Conservation (phyloP, 192 early-diverging fungal genomes). For the Backusella morwellensis region DNA sequence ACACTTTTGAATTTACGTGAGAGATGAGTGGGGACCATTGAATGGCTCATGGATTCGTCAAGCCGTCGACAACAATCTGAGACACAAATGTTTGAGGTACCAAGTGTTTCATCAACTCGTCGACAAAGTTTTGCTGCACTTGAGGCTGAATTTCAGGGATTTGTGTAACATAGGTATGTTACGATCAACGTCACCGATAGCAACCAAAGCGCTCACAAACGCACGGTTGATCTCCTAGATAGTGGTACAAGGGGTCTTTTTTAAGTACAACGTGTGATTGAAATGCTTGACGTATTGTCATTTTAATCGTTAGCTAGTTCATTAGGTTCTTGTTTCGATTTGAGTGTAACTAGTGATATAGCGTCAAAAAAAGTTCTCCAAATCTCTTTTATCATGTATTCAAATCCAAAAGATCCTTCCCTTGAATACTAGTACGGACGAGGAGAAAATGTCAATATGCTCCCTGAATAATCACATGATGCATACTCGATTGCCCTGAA, state of each 20-base stretch:
- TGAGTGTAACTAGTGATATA: too few species aligned
- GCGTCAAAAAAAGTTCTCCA: too few species aligned
- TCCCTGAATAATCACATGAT: slow-evolving; percentile 80
- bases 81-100: slow-evolving; percentile 83
- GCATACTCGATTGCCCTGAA: slow-evolving; percentile 81
- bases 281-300: slow-evolving; percentile 94
- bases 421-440: slow-evolving; percentile 70
- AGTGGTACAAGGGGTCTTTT: slow-evolving; percentile 72
- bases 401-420: slow-evolving; percentile 56
- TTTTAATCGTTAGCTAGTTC: slow-evolving; percentile 86
- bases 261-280: slow-evolving; percentile 93
- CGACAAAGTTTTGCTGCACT: slow-evolving; percentile 63
- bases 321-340: slow-evolving; percentile 76
- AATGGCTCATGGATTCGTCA: slow-evolving; percentile 82
- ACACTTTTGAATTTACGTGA: slow-evolving; percentile 93
- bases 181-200: slow-evolving; percentile 93
- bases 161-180: slow-evolving; percentile 89
- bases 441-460: slow-evolving; percentile 84
- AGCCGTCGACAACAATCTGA: slow-evolving; percentile 78
- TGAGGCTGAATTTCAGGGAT: slow-evolving; percentile 76
- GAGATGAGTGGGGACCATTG: slow-evolving; percentile 84
- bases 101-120: slow-evolving; percentile 70
- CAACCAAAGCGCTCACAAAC: slow-evolving; percentile 87
- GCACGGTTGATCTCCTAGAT: slow-evolving; percentile 90
- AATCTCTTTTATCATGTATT: too few species aligned